Evolutionary conservation across 768 basidiomycete species (phyloP), one percentile per base, ranked within the genome.

Genomic region (Lentinula sp.): DNA sequence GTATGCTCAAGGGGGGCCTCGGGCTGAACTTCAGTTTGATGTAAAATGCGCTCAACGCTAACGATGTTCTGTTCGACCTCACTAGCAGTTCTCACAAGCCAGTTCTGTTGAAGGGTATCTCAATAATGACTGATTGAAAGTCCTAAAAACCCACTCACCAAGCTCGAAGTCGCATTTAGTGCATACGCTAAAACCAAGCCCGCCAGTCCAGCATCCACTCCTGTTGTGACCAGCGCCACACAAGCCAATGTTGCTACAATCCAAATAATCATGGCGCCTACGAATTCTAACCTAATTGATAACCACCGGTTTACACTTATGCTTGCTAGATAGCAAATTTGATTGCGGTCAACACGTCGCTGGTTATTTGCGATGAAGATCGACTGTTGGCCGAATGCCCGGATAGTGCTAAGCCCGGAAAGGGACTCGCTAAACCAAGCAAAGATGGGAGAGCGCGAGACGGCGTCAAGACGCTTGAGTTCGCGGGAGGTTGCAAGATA

Each of bases 31-130:
- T 87, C 77, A 31, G 85, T 86, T 67, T 97, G 95, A 66, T 95
- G 87, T 31, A 91, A 71, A 57, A 95, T 88, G 5, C 93, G 86
- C 70, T 96, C 94, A 15, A 93, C 89, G 67, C 90, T 91, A 62
- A 94, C 91, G 66, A 93, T 87, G 65, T 91, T 92, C 66, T 94
- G 90, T 69, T 96, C 94, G 11, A 94, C 91, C 71, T 95, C 94
- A 66, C 87, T 89, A 2, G 89, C 86, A 13, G 87, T 86, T 34
- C 90, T 83, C 31, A 93, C 90, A 5, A 92, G 78, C 89, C 89
- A 91, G 67, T 91, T 90, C 87, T 91, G 63, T 18, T 6, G 35
- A 28, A 28, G 28, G 28, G 28, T 28, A 28, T 28, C 28, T 28
- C 28, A 31, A 62, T 40, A 4, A n/a, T 65, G 35, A 66, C 43